Evolutionary conservation across 2,329 filamentous ascomycete genomes (phyloP).

Genomic region (Mariannaea sp.): DNA sequence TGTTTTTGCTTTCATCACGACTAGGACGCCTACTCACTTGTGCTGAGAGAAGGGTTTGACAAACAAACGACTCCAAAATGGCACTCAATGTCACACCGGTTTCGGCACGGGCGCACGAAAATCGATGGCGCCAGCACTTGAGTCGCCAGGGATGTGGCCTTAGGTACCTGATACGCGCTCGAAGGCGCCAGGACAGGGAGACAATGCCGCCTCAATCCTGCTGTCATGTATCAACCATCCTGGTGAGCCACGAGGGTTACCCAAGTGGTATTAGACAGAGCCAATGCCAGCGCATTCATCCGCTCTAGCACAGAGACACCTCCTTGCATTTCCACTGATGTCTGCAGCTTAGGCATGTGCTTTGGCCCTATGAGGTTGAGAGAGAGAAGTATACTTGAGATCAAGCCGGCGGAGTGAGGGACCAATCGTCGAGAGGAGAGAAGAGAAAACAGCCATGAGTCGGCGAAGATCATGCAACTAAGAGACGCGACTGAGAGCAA

Average conservation of each 20-base stretch:
- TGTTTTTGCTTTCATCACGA: background rate
- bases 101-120: conserved; percentile 2
- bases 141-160: conserved; percentile 14
- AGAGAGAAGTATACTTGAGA: conserved; percentile 18
- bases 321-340: conserved; percentile 23
- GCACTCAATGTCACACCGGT: background rate
- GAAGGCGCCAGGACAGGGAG: conserved; percentile 8
- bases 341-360: conserved; percentile 14
- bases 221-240: background rate
- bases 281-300: conserved; percentile 21
- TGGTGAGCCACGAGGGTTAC: conserved; percentile 13
- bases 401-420: conserved; percentile 5
- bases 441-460: conserved; percentile 20
- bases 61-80: background rate
- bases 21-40: background rate
- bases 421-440: conserved; percentile 19
- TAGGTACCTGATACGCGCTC: no score
- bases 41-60: background rate
- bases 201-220: conserved; percentile 9
- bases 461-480: conserved; percentile 19
- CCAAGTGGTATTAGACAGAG: conserved; percentile 10
- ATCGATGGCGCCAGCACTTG: background rate
- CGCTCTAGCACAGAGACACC: conserved; percentile 16
- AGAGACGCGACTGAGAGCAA: conserved; percentile 11
- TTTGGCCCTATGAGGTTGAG: conserved; percentile 15